Evolutionary conservation across 331 rosid genomes (phyloP), one percentile per base, ranked within the genome.

Genomic region (Dryas integrifolia): DNA sequence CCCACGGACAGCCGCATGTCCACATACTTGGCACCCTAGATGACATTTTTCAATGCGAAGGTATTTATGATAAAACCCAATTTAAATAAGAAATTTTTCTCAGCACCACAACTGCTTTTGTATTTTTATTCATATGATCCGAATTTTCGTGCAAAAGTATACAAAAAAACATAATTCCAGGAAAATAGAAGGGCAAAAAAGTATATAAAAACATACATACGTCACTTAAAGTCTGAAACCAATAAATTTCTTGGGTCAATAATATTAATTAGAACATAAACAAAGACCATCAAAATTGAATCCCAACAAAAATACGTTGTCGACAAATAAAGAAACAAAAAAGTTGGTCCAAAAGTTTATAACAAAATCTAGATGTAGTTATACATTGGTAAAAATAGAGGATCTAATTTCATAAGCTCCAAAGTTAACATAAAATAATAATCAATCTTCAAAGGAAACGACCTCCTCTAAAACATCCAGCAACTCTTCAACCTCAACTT

Each of bases 401-500:
- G 5, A 63, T 43, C 50, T 41, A 50, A 43, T 30, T 63, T 63
- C 68, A 63, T n/a, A 41, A 41, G 50, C 43, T 71, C 53, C 53
- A 43, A 51, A 52, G 3, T 1, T 55, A 7, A 8, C 38, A 24
- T 26, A 11, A 59, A 59, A 15, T 4, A 58, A 12, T 3, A 48
- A 39, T 72, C 73, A 58, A 39, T 78, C 65, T 65, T 74, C 81
- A 65, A 85, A 72, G 3, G 83, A 70, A 79, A 89, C 72, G 13
- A 88, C 84, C 80, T 85, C 96, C 85, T 86, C 86, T 1, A 77
- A 12, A 2, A 79, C 87, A 13, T 78, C 75, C 2, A 92, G 30
- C 11, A 85, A 65, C 79, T 92, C 97, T 75, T 92, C 97, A 0
- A 92, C 90, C 65, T 89, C 94, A 0, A 92, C 81, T 40, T 88